Evolutionary conservation across 257 asterid species (phyloP).

Genomic region (Solanum virginianum): DNA sequence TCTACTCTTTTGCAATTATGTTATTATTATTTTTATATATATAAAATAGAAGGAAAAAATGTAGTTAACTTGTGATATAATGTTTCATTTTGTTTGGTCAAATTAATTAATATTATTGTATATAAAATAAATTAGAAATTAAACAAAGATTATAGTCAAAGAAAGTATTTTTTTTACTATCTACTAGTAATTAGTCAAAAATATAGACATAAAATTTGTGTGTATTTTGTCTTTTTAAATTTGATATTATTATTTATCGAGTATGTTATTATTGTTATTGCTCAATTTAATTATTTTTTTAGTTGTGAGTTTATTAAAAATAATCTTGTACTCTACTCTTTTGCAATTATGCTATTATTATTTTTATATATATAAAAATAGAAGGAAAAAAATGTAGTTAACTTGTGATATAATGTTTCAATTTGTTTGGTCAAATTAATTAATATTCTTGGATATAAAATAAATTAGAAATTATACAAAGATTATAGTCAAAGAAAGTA

Average conservation of each 20-base stretch:
- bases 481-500: background rate
- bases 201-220: background rate
- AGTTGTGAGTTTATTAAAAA: fast-evolving
- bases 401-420: background rate
- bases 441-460: background rate
- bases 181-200: background rate
- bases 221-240: background rate
- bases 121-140: no score
- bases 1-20: no score
- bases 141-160: background rate
- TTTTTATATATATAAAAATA: no score
- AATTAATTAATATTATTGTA: background rate
- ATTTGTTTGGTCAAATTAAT: background rate
- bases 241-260: no score
- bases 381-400: background rate
- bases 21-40: no score
- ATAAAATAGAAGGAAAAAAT: no score
- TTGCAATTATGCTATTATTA: no score
- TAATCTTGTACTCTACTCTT: no score
- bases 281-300: background rate
- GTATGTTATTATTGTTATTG: no score
- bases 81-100: background rate
- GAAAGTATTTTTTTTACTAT: background rate
- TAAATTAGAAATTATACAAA: no score
- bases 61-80: no score